phyloP scores from a whole-genome alignment of 495 filamentous ascomycete species.

The Penicillium paxilli region DNA sequence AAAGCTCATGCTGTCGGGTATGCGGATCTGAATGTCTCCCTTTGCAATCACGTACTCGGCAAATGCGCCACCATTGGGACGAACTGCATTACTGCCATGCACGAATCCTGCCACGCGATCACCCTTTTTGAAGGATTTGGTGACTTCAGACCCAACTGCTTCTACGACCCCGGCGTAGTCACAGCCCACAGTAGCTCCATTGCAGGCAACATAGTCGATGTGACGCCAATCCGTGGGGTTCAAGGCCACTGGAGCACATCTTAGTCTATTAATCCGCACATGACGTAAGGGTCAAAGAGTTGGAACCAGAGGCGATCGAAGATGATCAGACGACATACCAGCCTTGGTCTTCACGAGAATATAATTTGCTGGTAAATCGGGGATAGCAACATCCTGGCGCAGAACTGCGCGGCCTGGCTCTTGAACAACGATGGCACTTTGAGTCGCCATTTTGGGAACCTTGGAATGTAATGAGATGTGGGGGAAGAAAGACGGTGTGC shows the following conservation, averaged over 20 bases:
- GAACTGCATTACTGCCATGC: slow-evolving; percentile 45
- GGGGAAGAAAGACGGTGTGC: not conserved
- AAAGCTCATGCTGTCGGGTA: slow-evolving; percentile 51
- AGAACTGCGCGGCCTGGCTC: slow-evolving; percentile 12
- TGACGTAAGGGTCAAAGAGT: not conserved
- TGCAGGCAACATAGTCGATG: slow-evolving; percentile 29
- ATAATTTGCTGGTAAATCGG: slow-evolving; percentile 35
- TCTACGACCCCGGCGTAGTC: slow-evolving; percentile 59
- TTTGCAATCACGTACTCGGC: slow-evolving; percentile 51
- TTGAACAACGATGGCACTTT: slow-evolving; percentile 17
- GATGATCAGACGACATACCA: slow-evolving; percentile 5
- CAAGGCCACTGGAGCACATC: slow-evolving; percentile 37
- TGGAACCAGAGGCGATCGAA: no score
- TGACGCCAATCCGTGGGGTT: slow-evolving; percentile 60
- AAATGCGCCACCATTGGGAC: slow-evolving; percentile 52
- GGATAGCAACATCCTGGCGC: slow-evolving; percentile 21
- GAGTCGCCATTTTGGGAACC: slow-evolving; percentile 11
- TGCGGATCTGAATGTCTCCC: slow-evolving; percentile 47
- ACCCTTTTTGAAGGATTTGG: slow-evolving; percentile 37
- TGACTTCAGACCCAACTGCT: slow-evolving; percentile 46
- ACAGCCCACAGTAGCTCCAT: slow-evolving; percentile 46
- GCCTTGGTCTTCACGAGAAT: slow-evolving; percentile 47
- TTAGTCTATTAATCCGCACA: slow-evolving; percentile 6
- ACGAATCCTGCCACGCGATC: slow-evolving; percentile 53
- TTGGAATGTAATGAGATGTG: not conserved